These are phyloP conservation scores for Geotrichum candidum DNA, from an alignment of 1,139 yeast species.

Conservation along the genomic window DNA sequence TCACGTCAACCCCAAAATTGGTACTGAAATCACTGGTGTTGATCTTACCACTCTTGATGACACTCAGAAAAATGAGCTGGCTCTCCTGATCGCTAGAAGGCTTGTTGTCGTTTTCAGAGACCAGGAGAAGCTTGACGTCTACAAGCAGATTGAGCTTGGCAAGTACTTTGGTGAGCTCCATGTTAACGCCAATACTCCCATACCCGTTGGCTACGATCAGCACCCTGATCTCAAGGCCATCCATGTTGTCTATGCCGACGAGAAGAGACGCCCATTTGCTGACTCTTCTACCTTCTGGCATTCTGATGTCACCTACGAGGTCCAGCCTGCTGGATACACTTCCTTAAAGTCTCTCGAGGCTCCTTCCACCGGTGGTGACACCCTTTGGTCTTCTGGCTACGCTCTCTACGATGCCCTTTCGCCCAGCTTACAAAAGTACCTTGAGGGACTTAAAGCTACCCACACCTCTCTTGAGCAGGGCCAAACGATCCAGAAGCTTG, in stretches of 20 bases:
- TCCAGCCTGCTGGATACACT: slow-evolving; percentile 43
- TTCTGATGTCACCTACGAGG: slow-evolving; percentile 46
- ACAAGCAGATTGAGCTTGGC: slow-evolving; percentile 45
- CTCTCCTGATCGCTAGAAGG: slow-evolving; percentile 56
- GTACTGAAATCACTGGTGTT: slow-evolving; percentile 54
- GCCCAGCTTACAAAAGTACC: slow-evolving; percentile 39
- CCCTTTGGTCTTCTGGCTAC: slow-evolving; percentile 44
- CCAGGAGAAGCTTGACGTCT: slow-evolving; percentile 51
- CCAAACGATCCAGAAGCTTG: slow-evolving; percentile 31
- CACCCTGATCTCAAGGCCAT: slow-evolving; percentile 53
- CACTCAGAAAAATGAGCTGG: slow-evolving; percentile 56
- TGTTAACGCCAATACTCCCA: slow-evolving; percentile 45
- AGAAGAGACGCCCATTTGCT: not conserved
- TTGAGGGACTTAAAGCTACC: slow-evolving; percentile 37
- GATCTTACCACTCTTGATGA: slow-evolving; percentile 42
- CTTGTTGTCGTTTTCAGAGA: slow-evolving; percentile 64
- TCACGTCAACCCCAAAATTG: slow-evolving; percentile 56
- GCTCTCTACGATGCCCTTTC: slow-evolving; percentile 44
- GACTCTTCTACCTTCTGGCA: slow-evolving; percentile 36
- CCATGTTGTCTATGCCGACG: slow-evolving; percentile 24
- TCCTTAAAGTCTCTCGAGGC: slow-evolving; percentile 41
- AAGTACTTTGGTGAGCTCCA: slow-evolving; percentile 42
- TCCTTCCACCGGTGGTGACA: slow-evolving; percentile 45
- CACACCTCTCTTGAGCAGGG: slow-evolving; percentile 33
- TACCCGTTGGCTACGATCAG: slow-evolving; percentile 42